Evolutionary conservation across 208 protist species (phyloP).

Genomic region (Blastocrithidia nonstop): DNA sequence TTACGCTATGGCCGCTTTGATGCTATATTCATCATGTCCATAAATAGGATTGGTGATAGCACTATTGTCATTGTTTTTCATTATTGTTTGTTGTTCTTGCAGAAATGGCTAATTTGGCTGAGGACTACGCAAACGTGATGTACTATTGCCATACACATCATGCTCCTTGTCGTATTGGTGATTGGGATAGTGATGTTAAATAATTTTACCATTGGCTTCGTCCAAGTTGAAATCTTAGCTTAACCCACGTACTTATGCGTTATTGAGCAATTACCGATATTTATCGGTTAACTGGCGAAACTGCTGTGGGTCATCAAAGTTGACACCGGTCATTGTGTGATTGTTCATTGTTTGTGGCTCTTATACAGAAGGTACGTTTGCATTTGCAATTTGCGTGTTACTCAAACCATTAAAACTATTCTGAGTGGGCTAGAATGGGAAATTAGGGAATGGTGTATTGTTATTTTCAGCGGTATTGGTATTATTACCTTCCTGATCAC

Average conservation of each 20-base stretch:
- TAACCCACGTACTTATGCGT: conserved; percentile 46
- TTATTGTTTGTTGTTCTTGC: conserved; percentile 1
- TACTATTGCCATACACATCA: too few relatives aligned
- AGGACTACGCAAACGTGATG: conserved; percentile 1
- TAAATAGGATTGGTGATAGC: conserved; percentile 4
- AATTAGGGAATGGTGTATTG: not conserved
- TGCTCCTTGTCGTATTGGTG: not conserved
- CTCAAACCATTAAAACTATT: conserved; percentile 3
- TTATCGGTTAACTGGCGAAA: conserved; percentile 24
- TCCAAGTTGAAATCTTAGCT: conserved; percentile 59
- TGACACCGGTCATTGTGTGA: not conserved
- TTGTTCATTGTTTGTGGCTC: not conserved
- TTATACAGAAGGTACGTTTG: not conserved
- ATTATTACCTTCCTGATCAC: not conserved
- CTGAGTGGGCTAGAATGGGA: conserved; percentile 4
- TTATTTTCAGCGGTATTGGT: not conserved
- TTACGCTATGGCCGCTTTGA: conserved; percentile 18
- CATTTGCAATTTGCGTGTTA: not conserved
- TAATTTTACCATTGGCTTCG: conserved; percentile 4
- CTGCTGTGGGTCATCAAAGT: conserved; percentile 17
- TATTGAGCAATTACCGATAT: conserved; percentile 38
- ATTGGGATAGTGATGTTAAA: not conserved
- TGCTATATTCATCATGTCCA: conserved; percentile 8
- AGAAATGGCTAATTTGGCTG: not conserved
- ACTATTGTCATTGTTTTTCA: not conserved